Evolutionary conservation across 2,329 filamentous ascomycete genomes (phyloP), one percentile per base, ranked within the genome.

Genomic region (Fusarium succisae): DNA sequence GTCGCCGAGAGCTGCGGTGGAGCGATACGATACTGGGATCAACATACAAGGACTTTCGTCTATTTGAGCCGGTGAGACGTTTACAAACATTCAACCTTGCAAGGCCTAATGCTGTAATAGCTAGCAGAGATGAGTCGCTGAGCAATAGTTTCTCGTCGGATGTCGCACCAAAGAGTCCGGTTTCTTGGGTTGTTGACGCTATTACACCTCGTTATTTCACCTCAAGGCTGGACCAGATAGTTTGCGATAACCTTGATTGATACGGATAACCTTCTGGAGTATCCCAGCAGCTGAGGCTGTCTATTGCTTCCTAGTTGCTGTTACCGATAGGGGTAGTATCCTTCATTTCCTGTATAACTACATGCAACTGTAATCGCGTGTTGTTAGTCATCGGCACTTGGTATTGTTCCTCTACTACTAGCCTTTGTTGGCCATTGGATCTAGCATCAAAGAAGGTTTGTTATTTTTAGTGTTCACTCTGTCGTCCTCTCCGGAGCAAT

Each of bases 121-220:
- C 37, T 50, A 38, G 59, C 39, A 43, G 38, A 26, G 44, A 54
- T 56, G 48, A 51, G 22, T 53, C 45, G 66, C 18, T 35, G 37
- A 37, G 38, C 43, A 67, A 54, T 63, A 74, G 56, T 32, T 56
- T 54, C 20, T 30, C 32, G 0, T 61, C 56, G 53, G 59, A 26
- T 74, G 72, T 50, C 71, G 71, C 72, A 74, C 72, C 59, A 74
- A 47, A 47, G 24, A 55, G 32, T 22, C 62, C 39, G 61, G 63
- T 20, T 41, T 37, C 39, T 30, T 57, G 22, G 35, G 39, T 43
- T 20, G 26, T 47, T n/a, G n/a, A 13, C 41, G 38, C 48, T 48
- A 66, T 60, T 30, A 44, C 13, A 38, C 45, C 48, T 67, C 45
- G 43, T 54, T 45, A 69, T 28, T 39, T 70, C 60, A 66, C 56